Evolutionary conservation across 2,329 filamentous ascomycete genomes (phyloP).

Genomic region (Trichoderma atroviride): DNA sequence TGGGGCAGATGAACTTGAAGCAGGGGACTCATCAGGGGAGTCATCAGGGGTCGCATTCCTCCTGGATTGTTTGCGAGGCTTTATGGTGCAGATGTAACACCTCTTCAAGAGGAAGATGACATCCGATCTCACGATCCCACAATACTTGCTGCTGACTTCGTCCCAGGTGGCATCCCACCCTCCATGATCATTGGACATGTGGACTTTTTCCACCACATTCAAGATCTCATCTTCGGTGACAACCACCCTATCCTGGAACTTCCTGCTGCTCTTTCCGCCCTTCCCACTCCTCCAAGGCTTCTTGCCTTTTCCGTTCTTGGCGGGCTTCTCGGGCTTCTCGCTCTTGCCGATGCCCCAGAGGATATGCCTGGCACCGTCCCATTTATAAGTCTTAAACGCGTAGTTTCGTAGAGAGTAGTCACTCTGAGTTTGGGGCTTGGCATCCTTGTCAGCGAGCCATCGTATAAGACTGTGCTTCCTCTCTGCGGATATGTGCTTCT

Average conservation of each 20-base stretch:
- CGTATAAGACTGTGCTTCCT: neutral
- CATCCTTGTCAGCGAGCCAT: constrained; percentile 4
- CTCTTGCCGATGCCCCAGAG: constrained; percentile 14
- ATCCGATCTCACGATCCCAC: constrained; percentile 28
- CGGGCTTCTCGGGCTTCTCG: too few species aligned
- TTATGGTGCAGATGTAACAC: constrained; percentile 20
- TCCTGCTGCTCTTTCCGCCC: neutral
- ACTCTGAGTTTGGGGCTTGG: constrained; percentile 14
- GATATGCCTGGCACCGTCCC: constrained; percentile 11
- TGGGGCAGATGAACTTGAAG: neutral
- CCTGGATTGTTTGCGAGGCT: constrained; percentile 15
- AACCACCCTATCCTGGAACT: constrained; percentile 5
- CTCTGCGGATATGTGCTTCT: neutral
- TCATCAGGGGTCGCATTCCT: neutral
- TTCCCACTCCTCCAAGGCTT: neutral
- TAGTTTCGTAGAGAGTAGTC: constrained; percentile 29
- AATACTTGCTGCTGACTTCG: constrained; percentile 23
- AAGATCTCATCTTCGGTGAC: constrained; percentile 27
- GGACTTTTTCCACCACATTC: constrained; percentile 22
- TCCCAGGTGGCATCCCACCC: constrained; percentile 30
- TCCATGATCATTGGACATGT: constrained; percentile 23
- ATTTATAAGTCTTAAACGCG: constrained; percentile 26
- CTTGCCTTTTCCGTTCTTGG: neutral
- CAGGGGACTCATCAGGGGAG: neutral
- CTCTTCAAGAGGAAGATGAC: constrained; percentile 28